Evolutionary conservation across 805 yeast genomes (phyloP), one percentile per base, ranked within the genome.

Genomic region (Pichia rugopelliculosa): DNA sequence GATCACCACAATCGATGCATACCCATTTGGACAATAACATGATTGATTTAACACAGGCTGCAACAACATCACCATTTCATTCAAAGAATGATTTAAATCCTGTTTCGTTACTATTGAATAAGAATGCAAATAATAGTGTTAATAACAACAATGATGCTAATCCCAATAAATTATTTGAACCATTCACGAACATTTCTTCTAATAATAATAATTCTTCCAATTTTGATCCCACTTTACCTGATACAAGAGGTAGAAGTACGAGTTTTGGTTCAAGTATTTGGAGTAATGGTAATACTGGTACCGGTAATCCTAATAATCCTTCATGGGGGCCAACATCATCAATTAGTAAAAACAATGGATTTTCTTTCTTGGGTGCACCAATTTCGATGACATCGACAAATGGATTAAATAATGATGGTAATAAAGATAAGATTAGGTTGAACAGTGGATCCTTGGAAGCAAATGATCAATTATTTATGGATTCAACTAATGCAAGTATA

Each of bases 211-310:
- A 26, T 15, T 36, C 36, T 37, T 24, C 24, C 20, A 26, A 22
- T 15, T 18, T 11, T 12, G 20, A 30, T 20, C 20, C 20, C 8
- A 10, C 11, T 3, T 13, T 21, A 15, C 37, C 20, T 30, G 25
- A 30, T n/a, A 20, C 23, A 1, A 55, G 69, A 36, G 66, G 53
- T 6, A 55, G 69, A 47, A 65, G 68, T 49, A 58, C 65, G 1
- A 63, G 68, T 52, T 61, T 64, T 53, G 65, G 69, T 1, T 60
- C 67, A 11, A 65, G 68, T 47, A 65, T 64, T 36, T 63, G 68
- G 68, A 66, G 63, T 42, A 59, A 56, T 42, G 58, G 56, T 17
- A 52, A 47, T 21, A 52, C 34, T 6, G 34, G 34, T 15, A 17
- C 30, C 25, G 20, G 41, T 7, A 39, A 46, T 48, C 38, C 5